These are phyloP conservation scores for Aspergillus neotritici DNA, from an alignment of 2,329 filamentous ascomycete species.

Conservation along the genomic window DNA sequence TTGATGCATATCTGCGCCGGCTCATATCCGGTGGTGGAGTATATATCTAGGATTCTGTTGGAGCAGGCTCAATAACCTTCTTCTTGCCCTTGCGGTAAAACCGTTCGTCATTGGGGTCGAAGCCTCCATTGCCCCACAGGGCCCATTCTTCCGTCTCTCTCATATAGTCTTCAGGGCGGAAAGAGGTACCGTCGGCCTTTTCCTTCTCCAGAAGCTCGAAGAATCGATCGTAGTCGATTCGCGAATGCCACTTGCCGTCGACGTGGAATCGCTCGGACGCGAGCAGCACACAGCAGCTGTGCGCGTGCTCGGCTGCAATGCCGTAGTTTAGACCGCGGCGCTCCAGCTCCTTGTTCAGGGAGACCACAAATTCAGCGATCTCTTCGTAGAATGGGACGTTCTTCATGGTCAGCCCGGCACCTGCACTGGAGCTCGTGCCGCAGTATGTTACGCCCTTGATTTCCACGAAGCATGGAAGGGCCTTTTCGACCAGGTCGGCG, in stretches of 20 bases:
- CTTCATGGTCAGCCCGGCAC: conserved; percentile 87
- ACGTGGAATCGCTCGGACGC: conserved; percentile 74
- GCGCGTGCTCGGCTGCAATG: conserved; percentile 89
- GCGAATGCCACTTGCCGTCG: conserved; percentile 78
- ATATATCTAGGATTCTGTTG: no score
- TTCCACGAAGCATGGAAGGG: conserved; percentile 86
- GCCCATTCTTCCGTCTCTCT: conserved; percentile 90
- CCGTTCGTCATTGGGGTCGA: conserved; percentile 82
- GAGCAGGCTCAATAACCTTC: conserved; percentile 14
- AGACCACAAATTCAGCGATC: conserved; percentile 73
- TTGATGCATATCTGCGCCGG: no score
- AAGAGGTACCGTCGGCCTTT: conserved; percentile 55
- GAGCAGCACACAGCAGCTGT: conserved; percentile 86
- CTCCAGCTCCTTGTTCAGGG: conserved; percentile 63
- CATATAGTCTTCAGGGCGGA: conserved; percentile 87
- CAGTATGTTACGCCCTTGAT: conserved; percentile 97
- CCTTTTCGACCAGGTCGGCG: conserved; percentile 78
- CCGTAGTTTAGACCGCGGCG: conserved; percentile 73
- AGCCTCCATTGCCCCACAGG: conserved; percentile 87
- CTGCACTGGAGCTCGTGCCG: conserved; percentile 77
- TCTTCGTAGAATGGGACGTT: conserved; percentile 97
- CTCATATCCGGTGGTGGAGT: no score
- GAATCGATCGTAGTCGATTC: conserved; percentile 85
- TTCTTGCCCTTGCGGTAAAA: conserved; percentile 76
- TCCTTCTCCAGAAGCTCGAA: conserved; percentile 72